Percentiles rank a stretch among this genome's conserved stretches.
Conservation (phyloP, 2,329 filamentous ascomycete species). For the Trichoderma citrinoviride region DNA sequence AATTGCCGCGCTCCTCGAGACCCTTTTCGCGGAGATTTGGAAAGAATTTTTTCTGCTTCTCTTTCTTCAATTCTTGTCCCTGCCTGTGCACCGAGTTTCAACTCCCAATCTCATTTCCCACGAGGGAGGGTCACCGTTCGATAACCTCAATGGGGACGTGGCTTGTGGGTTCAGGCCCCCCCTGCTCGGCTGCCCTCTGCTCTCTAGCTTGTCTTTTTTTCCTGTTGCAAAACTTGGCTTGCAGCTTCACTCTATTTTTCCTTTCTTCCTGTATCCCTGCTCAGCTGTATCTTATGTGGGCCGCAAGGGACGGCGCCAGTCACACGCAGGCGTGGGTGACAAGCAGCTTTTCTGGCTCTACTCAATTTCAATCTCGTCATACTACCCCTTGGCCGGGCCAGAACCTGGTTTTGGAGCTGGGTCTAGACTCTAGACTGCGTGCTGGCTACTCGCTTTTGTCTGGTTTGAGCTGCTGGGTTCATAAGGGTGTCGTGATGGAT, state of each 20-base stretch:
- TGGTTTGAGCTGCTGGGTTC: background rate
- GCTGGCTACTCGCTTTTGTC: background rate
- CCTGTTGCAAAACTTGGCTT: conserved; percentile 1
- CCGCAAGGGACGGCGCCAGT: conserved; percentile 5
- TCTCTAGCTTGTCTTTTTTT: conserved; percentile 3
- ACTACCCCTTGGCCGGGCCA: conserved; percentile 2
- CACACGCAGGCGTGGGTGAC: conserved; percentile 9
- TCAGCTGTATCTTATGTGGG: conserved; percentile 21
- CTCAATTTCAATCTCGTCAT: conserved; percentile 20
- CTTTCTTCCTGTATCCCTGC: background rate
- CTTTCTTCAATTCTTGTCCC: background rate
- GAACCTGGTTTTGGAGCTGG: background rate
- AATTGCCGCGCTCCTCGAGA: background rate
- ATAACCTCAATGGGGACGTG: conserved; percentile 13
- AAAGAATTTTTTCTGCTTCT: background rate
- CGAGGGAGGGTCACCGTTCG: conserved; percentile 15
- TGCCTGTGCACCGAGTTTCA: conserved; percentile 3
- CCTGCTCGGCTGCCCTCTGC: background rate
- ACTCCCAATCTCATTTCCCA: conserved; percentile 18
- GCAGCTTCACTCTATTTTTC: background rate
- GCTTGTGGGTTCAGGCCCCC: conserved; percentile 2
- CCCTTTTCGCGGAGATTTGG: background rate
- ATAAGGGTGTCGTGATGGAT: background rate
- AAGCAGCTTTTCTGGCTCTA: no score
- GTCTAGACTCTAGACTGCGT: background rate